A percentile compares a stretch with the other conserved stretches of the same genome.
Evolutionary conservation across 2,329 filamentous ascomycete species (phyloP).

Genomic region (Sclerotinia subarctica): DNA sequence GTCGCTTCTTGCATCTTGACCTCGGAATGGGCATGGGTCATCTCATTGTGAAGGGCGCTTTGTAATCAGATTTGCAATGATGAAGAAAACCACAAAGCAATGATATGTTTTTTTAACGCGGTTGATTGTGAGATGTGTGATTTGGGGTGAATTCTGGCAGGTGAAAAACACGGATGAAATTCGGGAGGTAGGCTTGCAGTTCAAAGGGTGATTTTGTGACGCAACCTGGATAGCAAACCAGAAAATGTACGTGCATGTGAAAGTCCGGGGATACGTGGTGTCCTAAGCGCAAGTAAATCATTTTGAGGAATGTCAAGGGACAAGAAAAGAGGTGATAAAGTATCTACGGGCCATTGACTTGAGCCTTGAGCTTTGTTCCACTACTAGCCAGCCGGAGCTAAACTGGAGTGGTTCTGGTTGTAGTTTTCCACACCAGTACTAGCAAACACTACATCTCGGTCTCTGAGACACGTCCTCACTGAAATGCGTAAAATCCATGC

Average conservation of each 20-base stretch:
- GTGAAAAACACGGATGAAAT: background rate
- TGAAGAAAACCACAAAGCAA: constrained; percentile 39
- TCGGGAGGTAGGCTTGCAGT: background rate
- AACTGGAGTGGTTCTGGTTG: background rate
- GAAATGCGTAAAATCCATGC: background rate
- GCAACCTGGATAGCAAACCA: background rate
- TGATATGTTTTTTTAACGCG: constrained; percentile 17
- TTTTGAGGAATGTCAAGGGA: background rate
- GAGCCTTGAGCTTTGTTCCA: too few species aligned
- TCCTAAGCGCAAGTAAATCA: background rate
- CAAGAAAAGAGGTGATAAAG: background rate
- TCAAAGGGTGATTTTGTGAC: constrained; percentile 2
- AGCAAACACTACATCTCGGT: background rate
- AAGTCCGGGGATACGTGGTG: background rate
- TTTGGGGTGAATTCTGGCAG: constrained; percentile 12
- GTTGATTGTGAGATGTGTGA: constrained; percentile 7
- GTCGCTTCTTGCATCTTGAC: constrained; percentile 62
- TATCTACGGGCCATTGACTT: too few species aligned
- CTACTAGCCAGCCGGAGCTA: background rate
- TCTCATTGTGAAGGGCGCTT: constrained; percentile 41
- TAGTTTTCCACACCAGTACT: background rate
- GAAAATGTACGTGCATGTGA: background rate
- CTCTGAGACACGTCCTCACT: background rate
- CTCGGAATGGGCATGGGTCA: constrained; percentile 58
- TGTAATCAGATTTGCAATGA: constrained; percentile 41